Evolutionary conservation across 345 rosid genomes (phyloP).

Genomic region (Jatropha curcas): DNA sequence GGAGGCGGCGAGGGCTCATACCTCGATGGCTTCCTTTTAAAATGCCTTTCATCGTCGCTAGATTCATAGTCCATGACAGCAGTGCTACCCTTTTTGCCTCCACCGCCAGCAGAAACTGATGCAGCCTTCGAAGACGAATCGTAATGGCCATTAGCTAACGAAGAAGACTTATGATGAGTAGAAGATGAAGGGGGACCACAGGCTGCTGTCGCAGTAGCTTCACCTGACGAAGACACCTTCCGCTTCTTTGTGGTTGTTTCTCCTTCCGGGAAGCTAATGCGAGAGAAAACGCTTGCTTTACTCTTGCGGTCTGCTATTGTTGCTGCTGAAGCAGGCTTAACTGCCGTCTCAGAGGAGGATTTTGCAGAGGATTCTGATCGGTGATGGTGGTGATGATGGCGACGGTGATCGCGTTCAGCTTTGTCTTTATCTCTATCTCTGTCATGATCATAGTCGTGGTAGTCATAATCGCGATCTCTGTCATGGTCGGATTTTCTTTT

Average conservation of each 20-base stretch:
- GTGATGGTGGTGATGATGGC: slow-evolving; percentile 33
- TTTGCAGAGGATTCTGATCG: slow-evolving; percentile 46
- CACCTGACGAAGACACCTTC: slow-evolving; percentile 45
- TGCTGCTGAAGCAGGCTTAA: slow-evolving; percentile 33
- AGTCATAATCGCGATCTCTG: slow-evolving; percentile 30
- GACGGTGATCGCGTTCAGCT: slow-evolving; percentile 20
- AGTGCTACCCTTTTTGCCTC: slow-evolving; percentile 31
- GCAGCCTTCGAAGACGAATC: slow-evolving; percentile 44
- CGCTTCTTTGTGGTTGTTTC: slow-evolving; percentile 58
- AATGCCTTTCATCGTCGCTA: slow-evolving; percentile 89
- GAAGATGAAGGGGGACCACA: slow-evolving; percentile 18
- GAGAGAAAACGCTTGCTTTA: slow-evolving; percentile 85
- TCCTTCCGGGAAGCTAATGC: slow-evolving; percentile 81
- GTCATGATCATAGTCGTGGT: slow-evolving; percentile 33
- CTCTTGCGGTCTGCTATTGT: slow-evolving; percentile 44
- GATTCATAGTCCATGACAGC: slow-evolving; percentile 66
- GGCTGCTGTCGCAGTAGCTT: slow-evolving; percentile 13
- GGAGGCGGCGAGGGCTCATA: slow-evolving; percentile 67
- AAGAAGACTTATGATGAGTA: slow-evolving; percentile 41
- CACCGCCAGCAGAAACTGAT: slow-evolving; percentile 19
- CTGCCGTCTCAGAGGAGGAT: slow-evolving; percentile 26
- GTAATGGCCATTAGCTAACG: slow-evolving; percentile 44
- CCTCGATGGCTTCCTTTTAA: slow-evolving; percentile 88
- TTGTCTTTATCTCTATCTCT: slow-evolving; percentile 31
- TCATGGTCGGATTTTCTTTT: slow-evolving; percentile 63